These are phyloP conservation scores for Rhododendron simsii DNA, from an alignment of 148 eudicot genomes.

Conservation along the genomic window DNA sequence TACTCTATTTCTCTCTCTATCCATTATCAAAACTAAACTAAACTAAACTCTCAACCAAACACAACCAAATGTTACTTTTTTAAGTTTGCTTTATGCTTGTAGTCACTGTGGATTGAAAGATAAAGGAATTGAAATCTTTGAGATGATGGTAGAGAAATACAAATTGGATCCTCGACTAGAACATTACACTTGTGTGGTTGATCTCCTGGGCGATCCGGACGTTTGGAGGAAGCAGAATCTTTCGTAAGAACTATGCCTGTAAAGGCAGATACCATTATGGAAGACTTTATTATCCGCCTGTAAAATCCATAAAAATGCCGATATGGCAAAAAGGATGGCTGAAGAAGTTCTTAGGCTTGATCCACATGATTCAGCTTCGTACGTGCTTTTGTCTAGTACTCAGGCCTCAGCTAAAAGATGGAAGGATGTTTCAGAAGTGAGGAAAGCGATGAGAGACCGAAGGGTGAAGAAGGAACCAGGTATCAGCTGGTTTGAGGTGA, in stretches of 20 bases:
- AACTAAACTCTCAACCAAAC: no score
- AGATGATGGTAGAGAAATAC: constrained; percentile 49
- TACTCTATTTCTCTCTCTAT: no score
- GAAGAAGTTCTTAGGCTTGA: constrained; percentile 55
- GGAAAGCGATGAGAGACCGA: constrained; percentile 62
- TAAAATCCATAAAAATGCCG: constrained; percentile 61
- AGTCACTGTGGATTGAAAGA: constrained; percentile 76
- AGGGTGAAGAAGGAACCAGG: constrained; percentile 77
- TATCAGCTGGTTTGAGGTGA: constrained; percentile 77
- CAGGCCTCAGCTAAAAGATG: constrained; percentile 68
- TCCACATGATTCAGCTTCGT: constrained; percentile 65
- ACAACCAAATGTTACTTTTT: constrained; percentile 78
- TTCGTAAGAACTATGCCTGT: constrained; percentile 69
- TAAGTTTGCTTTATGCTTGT: constrained; percentile 76
- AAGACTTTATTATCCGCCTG: constrained; percentile 77
- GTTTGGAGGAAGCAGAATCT: constrained; percentile 63
- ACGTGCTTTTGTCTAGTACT: constrained; percentile 61
- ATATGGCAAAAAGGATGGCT: constrained; percentile 56
- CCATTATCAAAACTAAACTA: no score
- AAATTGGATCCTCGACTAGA: constrained; percentile 49
- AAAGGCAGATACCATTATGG: constrained; percentile 73
- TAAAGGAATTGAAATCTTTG: constrained; percentile 53
- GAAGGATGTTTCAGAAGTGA: constrained; percentile 59
- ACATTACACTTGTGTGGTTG: constrained; percentile 82
- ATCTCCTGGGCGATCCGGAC: constrained; percentile 66